Evolutionary conservation across 306 rosid genomes (phyloP), one percentile per base, ranked within the genome.

Genomic region (Alnus rubra): DNA sequence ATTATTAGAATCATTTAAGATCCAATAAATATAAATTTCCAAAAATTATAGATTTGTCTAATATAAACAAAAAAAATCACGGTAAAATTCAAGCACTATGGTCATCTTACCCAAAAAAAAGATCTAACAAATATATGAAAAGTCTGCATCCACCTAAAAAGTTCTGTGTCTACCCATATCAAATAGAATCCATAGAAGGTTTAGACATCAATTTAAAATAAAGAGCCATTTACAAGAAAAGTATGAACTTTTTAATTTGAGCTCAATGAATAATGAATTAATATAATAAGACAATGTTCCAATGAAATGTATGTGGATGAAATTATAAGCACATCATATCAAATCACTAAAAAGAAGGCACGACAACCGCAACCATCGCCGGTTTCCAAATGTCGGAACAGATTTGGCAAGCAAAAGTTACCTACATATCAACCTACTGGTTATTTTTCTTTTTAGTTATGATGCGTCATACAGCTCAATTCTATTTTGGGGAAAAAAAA

Each of bases 381-480:
- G 3, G 15, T 68, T 33, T 42, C 15, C 30, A 68, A 10, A 42
- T 18, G 8, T 37, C 52, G 12, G 9, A 4, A 39, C 8, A 2
- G 5, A 42, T 68, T 68, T 65, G 28, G 51, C 50, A 68, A 68
- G 50, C 19, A 68, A 15, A 64, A 11, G 48, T 39, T 18, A 68
- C 31, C 30, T 42, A 18, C 19, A 10, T 4, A 18, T 42, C 72
- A 68, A 30, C 31, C 50, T 48, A 42, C 18, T 44, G 30, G 51
- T 42, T 9, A 39, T 68, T 39, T 39, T 13, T 42, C 72, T 9
- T n/a, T 42, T n/a, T 9, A 39, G 28, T 18, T 7, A 3, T 44
- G 42, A 68, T 18, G n/a, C 5, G 13, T 60, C 52, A 74, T n/a
- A 74, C 37, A 56, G 37, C 45, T 73, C 63, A 71, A n/a, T 51